Base-by-base conservation (phyloP, 345 rosid genomes). In the Microcos paniculata region DNA sequence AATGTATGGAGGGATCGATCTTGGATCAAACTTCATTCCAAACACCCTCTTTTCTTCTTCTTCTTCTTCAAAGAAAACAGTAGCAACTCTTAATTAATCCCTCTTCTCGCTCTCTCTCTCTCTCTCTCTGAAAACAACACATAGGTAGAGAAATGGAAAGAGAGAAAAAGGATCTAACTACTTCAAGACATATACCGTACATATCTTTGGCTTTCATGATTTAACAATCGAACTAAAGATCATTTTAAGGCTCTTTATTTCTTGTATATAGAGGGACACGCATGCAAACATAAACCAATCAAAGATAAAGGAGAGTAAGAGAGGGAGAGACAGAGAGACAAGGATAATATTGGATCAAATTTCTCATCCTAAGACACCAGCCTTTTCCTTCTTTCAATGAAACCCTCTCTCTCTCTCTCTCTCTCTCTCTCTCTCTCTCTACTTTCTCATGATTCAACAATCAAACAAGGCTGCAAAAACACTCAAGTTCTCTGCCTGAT, bases 21-120 rank as follows among this genome's bases (percentile, higher is more conserved):
- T 90, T 83, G 94, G 94, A 85, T 80, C 88, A 87, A 88, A 83
- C 94, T 83, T 85, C 92, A 88, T 88, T 88, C 92, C 94, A 80
- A 57, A 87, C 85, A 85, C 88, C 85, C 24, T 66, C 80, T 83
- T 85, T 83, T 86, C 82, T 81, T 85, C 77, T 71, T 84, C 80
- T n/a, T n/a, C n/a, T n/a, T n/a, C n/a, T n/a, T n/a, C n/a, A 74
- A 28, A 74, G n/a, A 58, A 45, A 61, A 26, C 68, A n/a, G n/a
- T n/a, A 35, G 5, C 2, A 35, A 67, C 16, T n/a, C 35, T 26
- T 9, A 3, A 18, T 43, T 43, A 43, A 13, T 46, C 51, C 13
- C 4, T 3, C 51, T 35, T 16, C 51, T 46, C 16, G 0, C 18
- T 46, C 3, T 19, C 75, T 30, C 53, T 70, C 24, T 18, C 24